Base-by-base conservation (phyloP, 495 filamentous ascomycete species). In the Aspergillus funiculosus region DNA sequence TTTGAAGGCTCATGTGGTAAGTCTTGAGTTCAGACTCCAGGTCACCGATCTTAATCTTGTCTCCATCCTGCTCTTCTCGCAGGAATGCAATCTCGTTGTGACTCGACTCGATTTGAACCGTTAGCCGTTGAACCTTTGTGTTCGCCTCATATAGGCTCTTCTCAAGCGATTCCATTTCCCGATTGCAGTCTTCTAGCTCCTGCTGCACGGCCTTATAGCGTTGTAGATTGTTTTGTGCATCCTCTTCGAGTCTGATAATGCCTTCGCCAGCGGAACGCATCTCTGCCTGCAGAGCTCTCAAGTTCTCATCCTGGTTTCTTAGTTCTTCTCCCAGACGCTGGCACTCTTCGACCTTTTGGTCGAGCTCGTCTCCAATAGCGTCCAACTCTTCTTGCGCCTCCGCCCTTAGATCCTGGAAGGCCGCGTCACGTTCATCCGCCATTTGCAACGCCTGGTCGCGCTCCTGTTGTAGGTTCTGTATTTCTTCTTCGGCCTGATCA, bases 41-140 rank as follows among this genome's bases (percentile, higher is more conserved):
- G 52, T 96, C 87, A 15, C 92, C 89, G 52, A 97, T 98, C 62
- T 88, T 88, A 59, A 98, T 96, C 76, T 97, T 98, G 63, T 98
- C 94, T 26, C 78, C 82, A 63, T 98, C 92, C 70, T 97, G 92
- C 68, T 98, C 92, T 58, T 98, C 94, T 5, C 94, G 81, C 19
- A 98, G 61, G 78, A 98, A 98, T 0, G 85, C 80, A 61, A 97
- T 94, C 65, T 98, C 92, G 38, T 82, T 83, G 58, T 96, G 90
- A 47, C 82, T 83, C 3, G 86, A 92, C 68, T 98, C 92, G 40
- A 88, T 82, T 63, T 97, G 89, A 38, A 98, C 86, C 6, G 82
- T 83, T 8, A 95, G 72, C 29, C 89, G 76, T 54, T 94, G 82
- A 24, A 83, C 81, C 68, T 95, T 95, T 51, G 83, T 79, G 53